These are phyloP conservation scores for Sarocladium strictum DNA, from an alignment of 2,329 filamentous ascomycete genomes.

Conservation along the genomic window DNA sequence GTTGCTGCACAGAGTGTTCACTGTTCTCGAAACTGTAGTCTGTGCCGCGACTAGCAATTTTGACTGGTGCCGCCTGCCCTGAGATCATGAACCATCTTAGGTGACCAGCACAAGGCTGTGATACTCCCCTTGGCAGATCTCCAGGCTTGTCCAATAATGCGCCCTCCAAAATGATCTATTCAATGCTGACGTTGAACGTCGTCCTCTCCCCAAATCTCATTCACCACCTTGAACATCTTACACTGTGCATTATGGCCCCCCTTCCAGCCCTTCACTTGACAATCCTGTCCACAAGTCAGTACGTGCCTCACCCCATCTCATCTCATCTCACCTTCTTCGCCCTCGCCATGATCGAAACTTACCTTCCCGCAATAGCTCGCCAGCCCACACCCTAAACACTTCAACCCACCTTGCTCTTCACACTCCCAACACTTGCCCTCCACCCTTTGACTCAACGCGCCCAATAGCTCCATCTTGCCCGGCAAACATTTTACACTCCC, in stretches of 20 bases:
- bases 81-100: too few species aligned
- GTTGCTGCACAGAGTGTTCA: too few species aligned
- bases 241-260: constrained; percentile 15
- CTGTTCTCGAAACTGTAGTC: too few species aligned
- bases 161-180: too few species aligned
- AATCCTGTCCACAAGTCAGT: constrained; percentile 8
- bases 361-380: constrained; percentile 43
- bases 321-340: background rate
- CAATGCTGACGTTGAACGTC: too few species aligned
- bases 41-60: too few species aligned
- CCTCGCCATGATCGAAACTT: background rate
- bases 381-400: constrained; percentile 37
- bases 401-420: constrained; percentile 22
- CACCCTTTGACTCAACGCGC: background rate
- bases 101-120: background rate
- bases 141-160: background rate
- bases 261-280: constrained; percentile 15
- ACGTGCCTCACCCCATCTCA: too few species aligned
- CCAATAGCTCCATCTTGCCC: background rate
- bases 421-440: constrained; percentile 20
- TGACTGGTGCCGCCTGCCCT: too few species aligned
- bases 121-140: too few species aligned
- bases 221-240: constrained; percentile 14
- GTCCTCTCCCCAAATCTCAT: constrained; percentile 4
- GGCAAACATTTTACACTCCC: constrained; percentile 29